These are phyloP conservation scores for Aspergillus alliaceus DNA, from an alignment of 2,329 filamentous ascomycete species.

Conservation along the genomic window DNA sequence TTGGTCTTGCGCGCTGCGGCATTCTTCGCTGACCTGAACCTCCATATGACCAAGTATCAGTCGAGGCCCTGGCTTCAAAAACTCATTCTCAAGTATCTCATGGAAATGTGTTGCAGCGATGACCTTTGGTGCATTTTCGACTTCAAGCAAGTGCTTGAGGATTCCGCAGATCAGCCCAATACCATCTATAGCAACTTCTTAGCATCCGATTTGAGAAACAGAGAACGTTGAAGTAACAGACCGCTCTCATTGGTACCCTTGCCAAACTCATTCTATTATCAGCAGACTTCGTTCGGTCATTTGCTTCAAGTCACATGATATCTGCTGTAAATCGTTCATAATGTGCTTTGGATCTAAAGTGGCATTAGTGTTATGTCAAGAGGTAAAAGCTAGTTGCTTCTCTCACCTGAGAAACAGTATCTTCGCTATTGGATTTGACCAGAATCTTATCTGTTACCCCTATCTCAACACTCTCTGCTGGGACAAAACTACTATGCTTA, in stretches of 20 bases:
- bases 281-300: conserved; percentile 76
- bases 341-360: conserved; percentile 59
- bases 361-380: neutral
- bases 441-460: conserved; percentile 92
- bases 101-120: conserved; percentile 65
- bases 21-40: conserved; percentile 45
- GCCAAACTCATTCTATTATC: conserved; percentile 89
- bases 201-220: neutral
- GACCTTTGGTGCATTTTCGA: conserved; percentile 57
- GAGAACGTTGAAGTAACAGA: conserved; percentile 16
- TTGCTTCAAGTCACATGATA: conserved; percentile 72
- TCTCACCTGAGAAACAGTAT: conserved; percentile 60
- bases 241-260: conserved; percentile 65
- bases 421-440: conserved; percentile 76
- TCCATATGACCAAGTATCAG: conserved; percentile 62
- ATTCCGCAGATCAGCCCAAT: conserved; percentile 64
- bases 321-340: conserved; percentile 84
- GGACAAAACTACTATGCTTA: conserved; percentile 68
- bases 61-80: conserved; percentile 47
- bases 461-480: conserved; percentile 72
- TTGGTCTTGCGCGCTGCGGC: conserved; percentile 50
- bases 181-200: conserved; percentile 49
- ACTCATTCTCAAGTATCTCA: conserved; percentile 54
- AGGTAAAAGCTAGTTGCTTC: neutral
- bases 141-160: conserved; percentile 56